Conservation (phyloP, 805 yeast species). For the Candida caryicola region DNA sequence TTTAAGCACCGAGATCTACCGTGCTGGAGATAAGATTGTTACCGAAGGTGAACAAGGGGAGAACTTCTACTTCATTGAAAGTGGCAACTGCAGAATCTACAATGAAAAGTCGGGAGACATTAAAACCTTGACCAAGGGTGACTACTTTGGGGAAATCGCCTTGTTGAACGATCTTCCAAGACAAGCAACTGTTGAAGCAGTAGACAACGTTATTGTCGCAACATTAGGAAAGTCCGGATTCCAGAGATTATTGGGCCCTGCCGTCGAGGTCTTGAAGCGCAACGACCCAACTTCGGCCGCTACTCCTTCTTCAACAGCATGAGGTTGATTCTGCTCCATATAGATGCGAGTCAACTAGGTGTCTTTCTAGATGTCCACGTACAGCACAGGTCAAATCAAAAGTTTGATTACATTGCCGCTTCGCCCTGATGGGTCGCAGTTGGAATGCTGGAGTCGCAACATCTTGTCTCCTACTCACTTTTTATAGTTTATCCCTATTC, state of each 20-base stretch:
- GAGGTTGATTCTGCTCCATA: background rate
- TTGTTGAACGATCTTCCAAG: constrained; percentile 87
- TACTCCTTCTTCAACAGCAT: background rate
- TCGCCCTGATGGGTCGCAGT: too few relatives aligned
- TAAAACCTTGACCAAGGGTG: constrained; percentile 67
- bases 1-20: constrained; percentile 69
- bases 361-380: too few relatives aligned
- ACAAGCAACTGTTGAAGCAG: constrained; percentile 87
- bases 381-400: too few relatives aligned
- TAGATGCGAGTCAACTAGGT: too few relatives aligned
- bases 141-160: constrained; percentile 96
- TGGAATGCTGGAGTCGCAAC: too few relatives aligned
- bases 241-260: constrained; percentile 91
- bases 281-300: constrained; percentile 60
- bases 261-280: constrained; percentile 78
- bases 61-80: constrained; percentile 49
- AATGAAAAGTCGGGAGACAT: constrained; percentile 62
- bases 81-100: constrained; percentile 77
- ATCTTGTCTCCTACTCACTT: background rate
- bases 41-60: constrained; percentile 73
- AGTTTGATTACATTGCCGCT: too few relatives aligned
- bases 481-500: constrained; percentile 1
- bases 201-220: constrained; percentile 77
- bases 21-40: constrained; percentile 71
- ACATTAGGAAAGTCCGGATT: constrained; percentile 89